These are phyloP conservation scores for Diplodia sapinea DNA, from an alignment of 2,329 filamentous ascomycete genomes.

Conservation along the genomic window DNA sequence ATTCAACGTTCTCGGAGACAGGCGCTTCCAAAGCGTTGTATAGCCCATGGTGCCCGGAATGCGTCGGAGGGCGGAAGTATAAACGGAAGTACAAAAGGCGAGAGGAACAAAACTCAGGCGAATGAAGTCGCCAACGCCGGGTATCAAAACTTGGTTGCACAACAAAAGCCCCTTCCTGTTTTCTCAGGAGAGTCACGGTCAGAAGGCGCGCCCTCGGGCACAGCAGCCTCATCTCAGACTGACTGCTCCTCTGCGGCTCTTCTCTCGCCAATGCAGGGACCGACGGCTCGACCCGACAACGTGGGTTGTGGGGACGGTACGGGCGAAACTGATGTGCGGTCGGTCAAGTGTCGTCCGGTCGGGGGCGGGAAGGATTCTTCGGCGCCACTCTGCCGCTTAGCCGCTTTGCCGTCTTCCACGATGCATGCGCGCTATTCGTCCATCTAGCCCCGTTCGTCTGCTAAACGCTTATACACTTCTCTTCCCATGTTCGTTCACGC, in stretches of 20 bases:
- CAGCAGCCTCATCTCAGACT: neutral
- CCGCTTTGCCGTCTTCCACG: conserved; percentile 8
- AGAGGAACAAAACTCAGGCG: neutral
- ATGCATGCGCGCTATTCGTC: neutral
- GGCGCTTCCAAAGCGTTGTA: conserved; percentile 51
- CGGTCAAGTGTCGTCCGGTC: conserved; percentile 16
- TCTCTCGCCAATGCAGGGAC: neutral
- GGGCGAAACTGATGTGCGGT: conserved; percentile 11
- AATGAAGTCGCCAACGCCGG: too few relatives aligned
- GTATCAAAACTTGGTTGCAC: neutral
- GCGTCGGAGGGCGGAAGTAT: neutral
- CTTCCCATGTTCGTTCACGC: neutral
- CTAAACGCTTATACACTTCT: neutral
- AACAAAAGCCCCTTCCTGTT: neutral
- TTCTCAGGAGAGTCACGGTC: neutral
- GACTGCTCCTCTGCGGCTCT: neutral
- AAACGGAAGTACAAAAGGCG: neutral
- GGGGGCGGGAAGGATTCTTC: conserved; percentile 9
- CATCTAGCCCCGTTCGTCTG: neutral
- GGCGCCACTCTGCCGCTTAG: conserved; percentile 3
- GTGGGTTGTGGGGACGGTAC: conserved; percentile 19
- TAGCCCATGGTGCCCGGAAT: conserved; percentile 44
- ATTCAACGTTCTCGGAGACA: conserved; percentile 53
- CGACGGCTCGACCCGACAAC: conserved; percentile 5
- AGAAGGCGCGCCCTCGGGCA: neutral